Evolutionary conservation across 192 early-diverging fungal species (phyloP), one percentile per base, ranked within the genome.

Genomic region (Backusella psychrophila): DNA sequence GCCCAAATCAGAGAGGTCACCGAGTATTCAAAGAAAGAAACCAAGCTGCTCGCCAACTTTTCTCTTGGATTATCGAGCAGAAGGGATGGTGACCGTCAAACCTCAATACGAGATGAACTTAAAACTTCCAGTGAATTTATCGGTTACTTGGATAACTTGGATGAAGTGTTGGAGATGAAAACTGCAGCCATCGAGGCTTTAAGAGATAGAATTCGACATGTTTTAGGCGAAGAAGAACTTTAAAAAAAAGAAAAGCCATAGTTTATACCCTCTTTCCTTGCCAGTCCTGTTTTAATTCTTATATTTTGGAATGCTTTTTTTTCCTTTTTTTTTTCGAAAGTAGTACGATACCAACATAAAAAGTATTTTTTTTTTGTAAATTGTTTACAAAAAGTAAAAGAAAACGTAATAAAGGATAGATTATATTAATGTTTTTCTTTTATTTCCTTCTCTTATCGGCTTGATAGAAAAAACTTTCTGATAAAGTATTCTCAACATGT

Each of bases 21-120:
- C 12, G 92, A 93, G 72, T 84, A 82, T 31, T 89, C 85, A 53
- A 91, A 91, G 46, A 83, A 86, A 72, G 92, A 93, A 77, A 91
- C 92, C 8, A 87, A 92, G 68, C 73, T 87, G 2, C 74, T 89
- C 39, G 86, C 88, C 52, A 88, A 91, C 75, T 84, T 92, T 76
- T 85, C 87, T 9, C 80, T 90, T 69, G 90, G 87, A 26, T 85
- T 90, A 81, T 88, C 90, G 79, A 79, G 77, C 66, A 74, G 79
- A 41, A 59, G 66, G 23, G 75, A 80, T 7, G 14, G 73, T 49
- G 65, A 78, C 29, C 72, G 73, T n/a, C 39, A 44, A 31, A 44
- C 72, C 1, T 66, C 71, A 9, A 35, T 73, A 56, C 46, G 69
- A 15, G 73, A 79, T 23, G 75, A 81, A 15, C 59, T 81, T 33